Evolutionary conservation across 2,329 filamentous ascomycete species (phyloP).

Genomic region (Amphichorda felina): DNA sequence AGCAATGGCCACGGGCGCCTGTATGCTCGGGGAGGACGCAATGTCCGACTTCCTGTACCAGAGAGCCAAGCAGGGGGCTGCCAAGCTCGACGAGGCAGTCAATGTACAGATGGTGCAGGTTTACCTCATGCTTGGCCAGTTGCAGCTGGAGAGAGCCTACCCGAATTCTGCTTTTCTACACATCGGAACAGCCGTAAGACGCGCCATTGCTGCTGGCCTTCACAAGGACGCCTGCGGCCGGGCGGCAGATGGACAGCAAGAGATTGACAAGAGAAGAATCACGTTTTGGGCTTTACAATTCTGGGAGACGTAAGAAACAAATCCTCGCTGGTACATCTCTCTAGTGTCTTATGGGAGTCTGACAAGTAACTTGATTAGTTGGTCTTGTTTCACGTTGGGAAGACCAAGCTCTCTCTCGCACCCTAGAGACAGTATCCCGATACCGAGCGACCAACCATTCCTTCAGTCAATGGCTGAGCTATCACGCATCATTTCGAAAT

Average conservation of each 20-base stretch:
- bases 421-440: conserved; percentile 21
- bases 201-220: conserved; percentile 28
- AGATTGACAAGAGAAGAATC: conserved; percentile 20
- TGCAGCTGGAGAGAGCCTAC: conserved; percentile 27
- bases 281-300: conserved; percentile 24
- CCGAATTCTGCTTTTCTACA: conserved; percentile 29
- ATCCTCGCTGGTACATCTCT: background rate
- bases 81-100: conserved; percentile 27
- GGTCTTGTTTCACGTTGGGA: conserved; percentile 29
- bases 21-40: conserved; percentile 23
- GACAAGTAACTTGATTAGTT: too few relatives aligned
- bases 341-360: background rate
- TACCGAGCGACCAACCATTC: conserved; percentile 22
- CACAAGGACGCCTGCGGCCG: conserved; percentile 25
- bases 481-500: conserved; percentile 25
- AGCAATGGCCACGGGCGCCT: conserved; percentile 21
- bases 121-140: conserved; percentile 28
- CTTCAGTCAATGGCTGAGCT: conserved; percentile 21
- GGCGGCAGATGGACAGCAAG: conserved; percentile 16
- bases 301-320: conserved; percentile 25
- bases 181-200: conserved; percentile 25
- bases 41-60: conserved; percentile 28
- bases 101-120: conserved; percentile 30
- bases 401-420: conserved; percentile 25
- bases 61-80: conserved; percentile 24